A percentile compares a stretch with the other conserved stretches of the same genome.
Evolutionary conservation across 108 stramenopile genomes (phyloP).

Genomic region (Nitzschia sp.): DNA sequence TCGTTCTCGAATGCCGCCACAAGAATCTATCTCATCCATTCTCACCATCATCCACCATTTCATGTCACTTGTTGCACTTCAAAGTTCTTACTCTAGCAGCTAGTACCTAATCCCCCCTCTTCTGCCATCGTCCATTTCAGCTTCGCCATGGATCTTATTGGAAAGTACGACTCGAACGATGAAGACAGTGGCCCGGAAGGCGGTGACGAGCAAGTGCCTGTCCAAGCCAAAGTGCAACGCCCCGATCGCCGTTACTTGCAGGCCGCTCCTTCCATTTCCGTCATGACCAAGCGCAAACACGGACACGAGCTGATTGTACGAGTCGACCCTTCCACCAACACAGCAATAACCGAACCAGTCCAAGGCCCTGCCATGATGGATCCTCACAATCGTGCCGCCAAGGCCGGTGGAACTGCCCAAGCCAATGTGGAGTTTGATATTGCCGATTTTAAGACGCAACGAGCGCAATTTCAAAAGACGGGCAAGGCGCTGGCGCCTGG

Average conservation of each 20-base stretch:
- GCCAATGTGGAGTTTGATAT: conserved; percentile 61
- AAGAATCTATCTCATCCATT: too few relatives aligned
- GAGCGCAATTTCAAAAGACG: conserved; percentile 64
- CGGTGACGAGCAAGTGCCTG: background rate
- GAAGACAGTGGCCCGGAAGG: background rate
- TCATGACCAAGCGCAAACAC: conserved; percentile 45
- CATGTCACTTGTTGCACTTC: too few relatives aligned
- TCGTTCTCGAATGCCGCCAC: too few relatives aligned
- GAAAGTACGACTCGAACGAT: conserved; percentile 42
- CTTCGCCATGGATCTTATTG: conserved; percentile 42
- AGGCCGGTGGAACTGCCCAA: conserved; percentile 28
- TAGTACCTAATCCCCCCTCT: background rate
- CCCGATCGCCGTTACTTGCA: conserved; percentile 52
- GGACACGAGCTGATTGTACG: conserved; percentile 43
- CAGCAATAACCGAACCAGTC: conserved; percentile 43
- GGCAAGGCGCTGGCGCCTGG: conserved; percentile 48
- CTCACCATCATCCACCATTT: too few relatives aligned
- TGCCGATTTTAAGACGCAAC: conserved; percentile 58
- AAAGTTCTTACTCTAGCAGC: too few relatives aligned
- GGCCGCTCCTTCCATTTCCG: conserved; percentile 49
- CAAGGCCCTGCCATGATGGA: conserved; percentile 54
- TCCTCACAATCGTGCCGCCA: conserved; percentile 15
- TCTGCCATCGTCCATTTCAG: background rate
- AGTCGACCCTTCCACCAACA: conserved; percentile 27
- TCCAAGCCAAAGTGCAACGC: conserved; percentile 42